Conservation (phyloP, 164 flowering plant species). For the Magnolia sinica region DNA sequence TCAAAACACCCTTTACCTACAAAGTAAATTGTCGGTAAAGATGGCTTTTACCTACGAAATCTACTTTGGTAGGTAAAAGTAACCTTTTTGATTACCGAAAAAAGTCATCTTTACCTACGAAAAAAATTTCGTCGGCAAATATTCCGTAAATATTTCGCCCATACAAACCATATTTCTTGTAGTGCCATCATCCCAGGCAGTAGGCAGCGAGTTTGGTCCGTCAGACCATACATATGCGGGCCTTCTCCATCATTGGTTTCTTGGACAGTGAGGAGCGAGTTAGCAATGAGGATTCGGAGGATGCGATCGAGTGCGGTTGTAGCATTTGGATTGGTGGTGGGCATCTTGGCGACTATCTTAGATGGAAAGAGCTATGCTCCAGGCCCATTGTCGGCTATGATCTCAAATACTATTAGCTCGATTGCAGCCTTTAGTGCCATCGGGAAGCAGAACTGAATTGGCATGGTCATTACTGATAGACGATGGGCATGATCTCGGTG, state of each 20-base stretch:
- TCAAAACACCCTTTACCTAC: too few species aligned
- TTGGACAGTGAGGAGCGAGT: conserved; percentile 1
- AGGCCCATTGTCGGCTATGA: conserved; percentile 12
- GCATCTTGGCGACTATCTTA: conserved; percentile 10
- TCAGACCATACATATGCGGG: conserved; percentile 8
- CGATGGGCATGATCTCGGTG: not conserved
- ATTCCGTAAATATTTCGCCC: too few species aligned
- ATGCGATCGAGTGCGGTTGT: conserved; percentile 10
- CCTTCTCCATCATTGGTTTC: not conserved
- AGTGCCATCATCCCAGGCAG: not conserved
- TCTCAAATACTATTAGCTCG: conserved; percentile 1
- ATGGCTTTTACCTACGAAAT: too few species aligned
- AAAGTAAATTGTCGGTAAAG: too few species aligned
- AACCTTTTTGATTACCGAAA: too few species aligned
- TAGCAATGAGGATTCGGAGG: conserved; percentile 15
- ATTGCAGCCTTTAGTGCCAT: conserved; percentile 11
- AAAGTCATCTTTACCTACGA: too few species aligned
- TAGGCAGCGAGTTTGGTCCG: not conserved
- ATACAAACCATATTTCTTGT: too few species aligned
- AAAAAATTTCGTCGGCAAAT: too few species aligned
- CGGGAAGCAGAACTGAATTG: conserved; percentile 8
- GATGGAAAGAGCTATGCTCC: conserved; percentile 2
- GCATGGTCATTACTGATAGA: not conserved
- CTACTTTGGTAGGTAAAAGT: too few species aligned
- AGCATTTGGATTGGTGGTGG: conserved; percentile 13